These are phyloP conservation scores for Exophiala xenobiotica DNA, from an alignment of 2,329 filamentous ascomycete species.

Conservation along the genomic window DNA sequence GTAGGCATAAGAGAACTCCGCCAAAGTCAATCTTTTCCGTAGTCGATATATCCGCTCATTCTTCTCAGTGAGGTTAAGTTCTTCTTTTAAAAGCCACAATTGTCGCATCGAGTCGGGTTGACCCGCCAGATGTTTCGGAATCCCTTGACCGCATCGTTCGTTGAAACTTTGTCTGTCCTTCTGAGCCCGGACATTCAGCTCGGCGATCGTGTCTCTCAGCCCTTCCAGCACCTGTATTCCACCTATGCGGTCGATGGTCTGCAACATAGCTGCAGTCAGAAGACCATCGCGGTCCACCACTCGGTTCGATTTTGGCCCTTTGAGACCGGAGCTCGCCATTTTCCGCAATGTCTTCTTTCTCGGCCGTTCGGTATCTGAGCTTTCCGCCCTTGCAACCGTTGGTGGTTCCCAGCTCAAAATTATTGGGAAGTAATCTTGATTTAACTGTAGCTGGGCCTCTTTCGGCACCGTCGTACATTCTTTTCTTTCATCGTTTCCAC, in stretches of 20 bases:
- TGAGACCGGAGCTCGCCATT: background rate
- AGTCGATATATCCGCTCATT: slow-evolving; percentile 1
- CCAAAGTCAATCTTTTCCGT: slow-evolving; percentile 2
- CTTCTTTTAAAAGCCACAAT: slow-evolving; percentile 3
- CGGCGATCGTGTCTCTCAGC: background rate
- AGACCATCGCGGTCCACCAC: background rate
- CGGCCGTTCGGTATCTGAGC: background rate
- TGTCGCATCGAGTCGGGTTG: background rate
- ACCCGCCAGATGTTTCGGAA: background rate
- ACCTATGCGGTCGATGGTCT: background rate
- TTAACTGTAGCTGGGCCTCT: background rate
- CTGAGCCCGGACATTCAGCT: background rate
- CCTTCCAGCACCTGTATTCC: background rate
- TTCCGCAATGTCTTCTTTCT: background rate
- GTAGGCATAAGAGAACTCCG: slow-evolving; percentile 1
- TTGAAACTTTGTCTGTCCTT: background rate
- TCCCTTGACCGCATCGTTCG: background rate
- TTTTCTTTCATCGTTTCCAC: background rate
- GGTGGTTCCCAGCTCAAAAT: background rate
- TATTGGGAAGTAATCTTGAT: background rate
- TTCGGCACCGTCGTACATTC: background rate
- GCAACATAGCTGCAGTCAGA: background rate
- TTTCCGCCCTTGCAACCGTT: background rate
- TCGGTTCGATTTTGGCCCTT: background rate
- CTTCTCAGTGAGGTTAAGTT: slow-evolving; percentile 1